These are phyloP conservation scores for Talaromyces sp. DNA, from an alignment of 2,329 filamentous ascomycete genomes.

Conservation along the genomic window DNA sequence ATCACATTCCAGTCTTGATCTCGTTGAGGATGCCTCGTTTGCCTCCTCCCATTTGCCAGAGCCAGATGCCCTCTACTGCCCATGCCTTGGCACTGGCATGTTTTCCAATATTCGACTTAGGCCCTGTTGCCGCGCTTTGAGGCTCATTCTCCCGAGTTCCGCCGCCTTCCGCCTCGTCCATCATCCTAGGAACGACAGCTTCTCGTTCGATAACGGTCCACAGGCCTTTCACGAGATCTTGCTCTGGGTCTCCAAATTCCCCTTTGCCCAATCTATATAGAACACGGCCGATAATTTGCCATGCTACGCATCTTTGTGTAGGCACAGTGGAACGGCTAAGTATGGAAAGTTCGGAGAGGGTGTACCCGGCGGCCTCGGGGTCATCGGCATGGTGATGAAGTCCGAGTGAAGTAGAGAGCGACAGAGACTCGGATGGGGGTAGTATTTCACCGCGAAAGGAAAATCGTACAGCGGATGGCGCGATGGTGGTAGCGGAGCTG, in stretches of 20 bases:
- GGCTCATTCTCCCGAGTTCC: slow-evolving; percentile 17
- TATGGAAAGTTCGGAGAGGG: slow-evolving; percentile 76
- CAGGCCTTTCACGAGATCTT: slow-evolving; percentile 67
- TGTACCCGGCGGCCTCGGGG: slow-evolving; percentile 91
- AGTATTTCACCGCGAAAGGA: slow-evolving; percentile 78
- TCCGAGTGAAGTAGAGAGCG: slow-evolving; percentile 70
- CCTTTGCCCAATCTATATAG: slow-evolving; percentile 77
- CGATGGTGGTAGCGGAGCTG: slow-evolving; percentile 60
- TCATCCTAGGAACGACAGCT: slow-evolving; percentile 68
- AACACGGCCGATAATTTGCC: slow-evolving; percentile 81
- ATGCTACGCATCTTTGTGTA: slow-evolving; percentile 84
- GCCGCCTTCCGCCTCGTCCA: slow-evolving; percentile 65
- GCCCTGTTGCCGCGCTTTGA: slow-evolving; percentile 35
- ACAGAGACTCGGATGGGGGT: slow-evolving; percentile 67
- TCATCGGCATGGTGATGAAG: slow-evolving; percentile 92
- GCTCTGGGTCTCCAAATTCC: slow-evolving; percentile 58
- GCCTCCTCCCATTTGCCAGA: slow-evolving; percentile 69
- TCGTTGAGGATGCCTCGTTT: slow-evolving; percentile 31
- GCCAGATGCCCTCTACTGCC: slow-evolving; percentile 84
- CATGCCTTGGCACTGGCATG: slow-evolving; percentile 79
- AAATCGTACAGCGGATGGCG: slow-evolving; percentile 73
- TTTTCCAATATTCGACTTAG: slow-evolving; percentile 30
- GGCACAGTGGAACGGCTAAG: slow-evolving; percentile 77
- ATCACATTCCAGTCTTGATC: not conserved
- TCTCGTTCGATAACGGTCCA: slow-evolving; percentile 77